Percentiles rank a stretch among this genome's conserved stretches.
These are phyloP conservation scores for Wickerhamiella occidentalis DNA, from an alignment of 805 yeast genomes.

Conservation along the genomic window DNA sequence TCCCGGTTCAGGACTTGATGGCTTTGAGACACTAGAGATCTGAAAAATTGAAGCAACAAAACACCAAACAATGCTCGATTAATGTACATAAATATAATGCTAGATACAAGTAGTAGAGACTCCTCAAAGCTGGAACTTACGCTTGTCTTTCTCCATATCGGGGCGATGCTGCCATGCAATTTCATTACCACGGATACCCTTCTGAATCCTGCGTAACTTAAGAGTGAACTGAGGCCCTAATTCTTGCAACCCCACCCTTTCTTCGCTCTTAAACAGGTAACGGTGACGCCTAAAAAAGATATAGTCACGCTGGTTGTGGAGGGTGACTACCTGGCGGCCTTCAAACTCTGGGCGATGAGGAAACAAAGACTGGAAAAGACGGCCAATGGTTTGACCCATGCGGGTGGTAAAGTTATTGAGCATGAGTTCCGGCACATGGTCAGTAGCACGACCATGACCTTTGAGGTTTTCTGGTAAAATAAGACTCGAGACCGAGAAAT, in stretches of 20 bases:
- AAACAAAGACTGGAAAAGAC: constrained; percentile 80
- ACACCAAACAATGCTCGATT: not conserved
- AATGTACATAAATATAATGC: constrained; percentile 10
- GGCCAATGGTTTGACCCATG: constrained; percentile 85
- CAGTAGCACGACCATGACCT: constrained; percentile 87
- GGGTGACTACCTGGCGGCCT: constrained; percentile 90
- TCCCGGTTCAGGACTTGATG: constrained; percentile 11
- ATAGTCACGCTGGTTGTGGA: constrained; percentile 93
- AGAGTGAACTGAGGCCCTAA: constrained; percentile 94
- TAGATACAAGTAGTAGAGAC: not conserved
- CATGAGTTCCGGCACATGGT: constrained; percentile 82
- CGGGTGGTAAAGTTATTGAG: constrained; percentile 87
- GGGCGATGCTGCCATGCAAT: constrained; percentile 94
- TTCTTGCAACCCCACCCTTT: constrained; percentile 88
- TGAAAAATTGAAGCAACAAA: no score
- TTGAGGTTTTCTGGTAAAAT: constrained; percentile 59
- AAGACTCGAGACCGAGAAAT: constrained; percentile 71
- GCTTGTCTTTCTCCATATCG: constrained; percentile 93
- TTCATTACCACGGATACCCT: constrained; percentile 73
- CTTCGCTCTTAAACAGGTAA: constrained; percentile 78
- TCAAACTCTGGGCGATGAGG: constrained; percentile 89
- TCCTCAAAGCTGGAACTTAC: constrained; percentile 64
- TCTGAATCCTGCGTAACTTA: constrained; percentile 75
- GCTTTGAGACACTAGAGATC: constrained; percentile 8
- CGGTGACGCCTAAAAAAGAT: constrained; percentile 93